Base-by-base conservation (phyloP, 1,284 basidiomycete genomes). In the Pascua sp. region DNA sequence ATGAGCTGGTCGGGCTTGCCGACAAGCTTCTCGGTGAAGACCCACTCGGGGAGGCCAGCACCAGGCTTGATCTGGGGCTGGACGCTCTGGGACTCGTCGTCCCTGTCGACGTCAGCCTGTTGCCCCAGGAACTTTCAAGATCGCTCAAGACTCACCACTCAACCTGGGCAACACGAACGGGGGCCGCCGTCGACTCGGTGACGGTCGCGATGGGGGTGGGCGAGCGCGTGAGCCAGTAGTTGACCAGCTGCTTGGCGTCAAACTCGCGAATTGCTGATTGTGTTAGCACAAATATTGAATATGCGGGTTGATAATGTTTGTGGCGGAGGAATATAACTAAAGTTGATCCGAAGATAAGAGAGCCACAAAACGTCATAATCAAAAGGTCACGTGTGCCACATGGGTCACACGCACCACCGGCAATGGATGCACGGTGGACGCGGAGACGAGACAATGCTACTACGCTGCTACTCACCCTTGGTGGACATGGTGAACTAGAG, bases 1-100 rank as follows among this genome's bases (percentile, higher is more conserved):
- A 98, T 98, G 77, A 98, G 88, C 81, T 98, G 94, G 81, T 98
- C 96, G 50, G 90, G 90, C 80, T 95, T 93, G 36, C 86, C 89
- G 71, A 95, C 91, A 74, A 94, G 89, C 82, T 92, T 91, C 68
- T 86, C 72, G 71, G 81, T 83, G 81, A 87, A 87, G 56, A 98
- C 90, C 94, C 94, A 91, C 63, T 82, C 78, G 47, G 89, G 89
- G 60, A 92, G 82, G 70, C 85, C 82, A 51, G 79, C 81, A 64
- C 88, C 88, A 55, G 91, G 85, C 64, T 73, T 67, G 67, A 79
- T 75, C 51, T 73, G 70, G 47, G 77, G 77, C 42, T 89, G 90
- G 81, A 96, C 86, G 38, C 86, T 79, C 71, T 88, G 85, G 24
- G 90, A 88, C 46, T 80, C 84, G 17, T 90, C 80, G 78, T 97